These are phyloP conservation scores for Hyaloscypha variabilis DNA, from an alignment of 495 filamentous ascomycete genomes.

Conservation along the genomic window DNA sequence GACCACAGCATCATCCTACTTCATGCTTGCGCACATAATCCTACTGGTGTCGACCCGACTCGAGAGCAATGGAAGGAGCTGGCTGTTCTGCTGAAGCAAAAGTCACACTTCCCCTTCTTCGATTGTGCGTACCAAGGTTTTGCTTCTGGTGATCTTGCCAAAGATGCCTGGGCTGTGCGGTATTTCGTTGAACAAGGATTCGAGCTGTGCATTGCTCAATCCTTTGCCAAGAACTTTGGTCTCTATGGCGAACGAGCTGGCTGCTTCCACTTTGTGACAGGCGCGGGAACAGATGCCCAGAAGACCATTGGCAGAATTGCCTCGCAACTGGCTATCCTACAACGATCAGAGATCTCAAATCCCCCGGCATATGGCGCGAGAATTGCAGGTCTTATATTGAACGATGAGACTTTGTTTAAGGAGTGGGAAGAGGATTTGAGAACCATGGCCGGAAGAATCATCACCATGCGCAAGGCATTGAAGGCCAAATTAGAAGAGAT, in stretches of 20 bases:
- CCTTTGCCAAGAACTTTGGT: constrained; percentile 98
- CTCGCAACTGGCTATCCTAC: constrained; percentile 89
- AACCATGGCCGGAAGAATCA: constrained; percentile 95
- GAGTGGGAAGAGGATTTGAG: constrained; percentile 92
- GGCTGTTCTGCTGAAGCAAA: constrained; percentile 69
- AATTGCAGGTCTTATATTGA: constrained; percentile 82
- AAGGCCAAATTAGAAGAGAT: constrained; percentile 76
- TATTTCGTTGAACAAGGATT: constrained; percentile 95
- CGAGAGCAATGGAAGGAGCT: constrained; percentile 93
- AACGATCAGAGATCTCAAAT: constrained; percentile 96
- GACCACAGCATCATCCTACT: constrained; percentile 84
- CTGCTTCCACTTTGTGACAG: constrained; percentile 92
- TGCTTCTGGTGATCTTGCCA: constrained; percentile 83
- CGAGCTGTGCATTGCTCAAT: constrained; percentile 94
- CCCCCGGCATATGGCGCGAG: constrained; percentile 92
- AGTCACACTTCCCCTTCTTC: constrained; percentile 96
- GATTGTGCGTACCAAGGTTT: constrained; percentile 98
- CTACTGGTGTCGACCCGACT: constrained; percentile 95
- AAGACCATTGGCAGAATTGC: constrained; percentile 68
- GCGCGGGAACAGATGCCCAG: constrained; percentile 65
- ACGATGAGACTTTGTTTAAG: constrained; percentile 79
- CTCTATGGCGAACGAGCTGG: constrained; percentile 96
- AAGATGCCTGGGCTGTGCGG: constrained; percentile 87
- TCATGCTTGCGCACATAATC: constrained; percentile 97
- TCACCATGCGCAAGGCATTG: constrained; percentile 80